Conservation (phyloP, 345 rosid genomes). For the Citrus reticulata region DNA sequence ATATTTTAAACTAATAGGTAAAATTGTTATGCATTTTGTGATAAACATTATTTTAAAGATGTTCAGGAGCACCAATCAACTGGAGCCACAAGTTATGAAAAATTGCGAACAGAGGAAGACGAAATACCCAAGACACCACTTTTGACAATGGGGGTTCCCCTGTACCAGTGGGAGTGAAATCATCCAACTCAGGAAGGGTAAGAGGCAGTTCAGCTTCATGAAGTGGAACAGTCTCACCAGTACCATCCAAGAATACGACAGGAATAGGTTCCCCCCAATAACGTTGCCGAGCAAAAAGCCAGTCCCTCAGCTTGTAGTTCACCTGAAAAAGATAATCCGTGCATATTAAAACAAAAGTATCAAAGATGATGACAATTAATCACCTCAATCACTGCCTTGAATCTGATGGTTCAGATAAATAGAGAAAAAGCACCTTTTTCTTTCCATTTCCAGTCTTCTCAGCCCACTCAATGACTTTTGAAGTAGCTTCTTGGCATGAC, state of each 20-base stretch:
- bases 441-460: slow-evolving; percentile 73
- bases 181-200: slow-evolving; percentile 78
- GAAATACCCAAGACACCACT: slow-evolving; percentile 76
- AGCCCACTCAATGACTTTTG: slow-evolving; percentile 76
- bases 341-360: not conserved
- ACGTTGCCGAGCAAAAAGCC: slow-evolving; percentile 98
- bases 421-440: slow-evolving; percentile 60
- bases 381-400: not conserved
- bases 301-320: slow-evolving; percentile 90
- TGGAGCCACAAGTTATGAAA: not conserved
- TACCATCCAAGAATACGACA: slow-evolving; percentile 62
- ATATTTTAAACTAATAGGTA: not conserved
- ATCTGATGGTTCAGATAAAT: not conserved
- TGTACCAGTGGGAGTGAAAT: slow-evolving; percentile 88
- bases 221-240: slow-evolving; percentile 63
- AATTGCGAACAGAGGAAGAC: not conserved
- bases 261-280: slow-evolving; percentile 99
- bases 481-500: slow-evolving; percentile 61
- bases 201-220: slow-evolving; percentile 80
- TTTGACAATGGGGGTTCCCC: slow-evolving; percentile 94
- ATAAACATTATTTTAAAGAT: not conserved
- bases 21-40: not conserved
- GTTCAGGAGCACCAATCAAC: not conserved
- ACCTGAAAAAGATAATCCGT: slow-evolving; percentile 41
- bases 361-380: not conserved